Evolutionary conservation across 106 monocot species (phyloP), one percentile per base, ranked within the genome.

Genomic region (Ottelia alismoides): DNA sequence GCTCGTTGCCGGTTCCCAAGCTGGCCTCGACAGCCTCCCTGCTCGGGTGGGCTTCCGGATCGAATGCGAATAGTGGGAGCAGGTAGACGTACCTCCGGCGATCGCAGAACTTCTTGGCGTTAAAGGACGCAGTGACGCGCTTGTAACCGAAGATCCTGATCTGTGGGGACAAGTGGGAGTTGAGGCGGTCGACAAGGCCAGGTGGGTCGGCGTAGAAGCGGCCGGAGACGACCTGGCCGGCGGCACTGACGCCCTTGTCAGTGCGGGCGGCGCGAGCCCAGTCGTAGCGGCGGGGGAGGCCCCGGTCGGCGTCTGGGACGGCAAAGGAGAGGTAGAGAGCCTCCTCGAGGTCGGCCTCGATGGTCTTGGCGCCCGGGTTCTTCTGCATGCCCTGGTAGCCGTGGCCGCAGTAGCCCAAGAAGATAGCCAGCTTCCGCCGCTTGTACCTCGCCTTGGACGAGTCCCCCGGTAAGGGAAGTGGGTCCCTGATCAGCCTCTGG

Each of bases 311-410:
- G 30, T 63, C 79, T 50, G 82, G 90, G 22, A 98, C 90, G 48
- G 74, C 98, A 32, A 71, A 85, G 56, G 85, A 62, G 47, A 56
- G 79, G 68, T 75, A 98, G 67, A 98, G 82, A 3, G 85, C 98
- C 58, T 82, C 85, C 61, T 98, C 85, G 52, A 90, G 79, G 53
- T 98, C 90, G 30, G 72, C 77, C 53, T 98, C 90, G 52, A 98
- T 98, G 65, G 90, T 98, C 57, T 72, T 76, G 9, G 98, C 98
- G 24, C 98, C 90, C 3, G 90, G 90, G 57, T 98, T 98, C 75
- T 98, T 98, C 72, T 98, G 98, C 98, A 98, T 98, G 23, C 90
- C 98, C 52, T 98, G 98, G 82, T 98, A 98, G 0, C 90, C 98
- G 11, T 62, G 52, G 27, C 98, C 85, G 70, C 85, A 85, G 68